Evolutionary conservation across 2,329 filamentous ascomycete genomes (phyloP).

Genomic region (Aspergillus aculeatinus): DNA sequence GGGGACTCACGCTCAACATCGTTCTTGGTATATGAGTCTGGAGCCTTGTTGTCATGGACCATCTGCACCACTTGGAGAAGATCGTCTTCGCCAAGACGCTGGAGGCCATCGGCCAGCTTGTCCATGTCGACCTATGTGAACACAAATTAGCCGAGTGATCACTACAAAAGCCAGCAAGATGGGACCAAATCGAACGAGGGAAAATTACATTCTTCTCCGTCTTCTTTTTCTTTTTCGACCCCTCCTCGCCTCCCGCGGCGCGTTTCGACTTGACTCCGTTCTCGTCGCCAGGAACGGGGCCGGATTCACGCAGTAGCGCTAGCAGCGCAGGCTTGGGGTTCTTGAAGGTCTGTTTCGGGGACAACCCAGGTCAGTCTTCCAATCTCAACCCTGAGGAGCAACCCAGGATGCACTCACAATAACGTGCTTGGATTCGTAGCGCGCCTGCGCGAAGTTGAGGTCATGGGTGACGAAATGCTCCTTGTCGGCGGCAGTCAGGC

Average conservation of each 20-base stretch:
- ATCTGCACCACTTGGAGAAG: slow-evolving; percentile 93
- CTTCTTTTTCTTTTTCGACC: slow-evolving; percentile 75
- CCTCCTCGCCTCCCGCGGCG: slow-evolving; percentile 55
- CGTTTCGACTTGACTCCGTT: slow-evolving; percentile 65
- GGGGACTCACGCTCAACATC: slow-evolving; percentile 85
- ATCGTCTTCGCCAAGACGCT: slow-evolving; percentile 89
- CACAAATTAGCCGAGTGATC: not conserved
- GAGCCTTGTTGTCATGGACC: slow-evolving; percentile 94
- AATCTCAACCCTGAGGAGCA: not conserved
- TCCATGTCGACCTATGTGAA: slow-evolving; percentile 73
- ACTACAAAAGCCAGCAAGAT: not conserved
- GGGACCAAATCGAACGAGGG: not conserved
- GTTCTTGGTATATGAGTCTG: slow-evolving; percentile 95
- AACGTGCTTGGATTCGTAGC: slow-evolving; percentile 79
- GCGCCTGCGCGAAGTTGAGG: slow-evolving; percentile 79
- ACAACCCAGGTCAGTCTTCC: not conserved
- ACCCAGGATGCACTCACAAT: slow-evolving; percentile 52
- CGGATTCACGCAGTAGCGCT: slow-evolving; percentile 75
- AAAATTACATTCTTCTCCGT: slow-evolving; percentile 57
- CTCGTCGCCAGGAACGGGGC: slow-evolving; percentile 73
- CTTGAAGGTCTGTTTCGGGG: slow-evolving; percentile 65
- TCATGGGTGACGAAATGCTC: slow-evolving; percentile 82
- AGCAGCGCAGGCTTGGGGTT: slow-evolving; percentile 89
- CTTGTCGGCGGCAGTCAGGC: slow-evolving; percentile 81
- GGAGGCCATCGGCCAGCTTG: slow-evolving; percentile 88